phyloP scores from a whole-genome alignment of 2,329 filamentous ascomycete genomes.

The Pyrenophora graminea region DNA sequence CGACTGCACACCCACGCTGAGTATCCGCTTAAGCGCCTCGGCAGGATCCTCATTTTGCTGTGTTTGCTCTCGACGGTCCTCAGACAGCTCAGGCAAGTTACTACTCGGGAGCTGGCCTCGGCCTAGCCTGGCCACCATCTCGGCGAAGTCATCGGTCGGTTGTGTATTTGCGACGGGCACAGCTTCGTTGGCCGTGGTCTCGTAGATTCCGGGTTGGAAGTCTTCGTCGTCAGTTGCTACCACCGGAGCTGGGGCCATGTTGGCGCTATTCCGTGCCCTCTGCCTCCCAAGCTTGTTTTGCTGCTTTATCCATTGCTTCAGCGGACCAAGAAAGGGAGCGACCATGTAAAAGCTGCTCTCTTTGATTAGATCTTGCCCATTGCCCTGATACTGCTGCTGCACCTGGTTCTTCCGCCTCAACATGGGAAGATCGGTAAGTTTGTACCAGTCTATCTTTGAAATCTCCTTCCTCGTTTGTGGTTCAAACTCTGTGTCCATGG shows the following conservation, averaged over 20 bases:
- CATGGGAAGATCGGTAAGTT: conserved; percentile 82
- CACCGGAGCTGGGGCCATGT: conserved; percentile 22
- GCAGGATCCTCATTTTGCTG: conserved; percentile 50
- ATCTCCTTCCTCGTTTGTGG: conserved; percentile 95
- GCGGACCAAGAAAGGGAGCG: conserved; percentile 80
- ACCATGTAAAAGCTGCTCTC: conserved; percentile 98
- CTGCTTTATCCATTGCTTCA: conserved; percentile 89
- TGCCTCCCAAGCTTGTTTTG: conserved; percentile 74
- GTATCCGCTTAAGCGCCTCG: conserved; percentile 57
- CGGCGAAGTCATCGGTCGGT: conserved; percentile 32
- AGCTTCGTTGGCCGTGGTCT: conserved; percentile 33
- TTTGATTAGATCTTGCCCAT: conserved; percentile 61
- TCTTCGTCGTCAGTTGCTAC: conserved; percentile 41
- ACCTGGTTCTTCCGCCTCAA: conserved; percentile 69
- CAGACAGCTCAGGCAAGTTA: conserved; percentile 38
- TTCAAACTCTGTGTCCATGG: conserved; percentile 84
- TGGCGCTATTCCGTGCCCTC: conserved; percentile 39
- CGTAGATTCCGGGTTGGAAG: conserved; percentile 31
- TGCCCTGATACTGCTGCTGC: conserved; percentile 56
- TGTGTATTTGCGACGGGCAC: conserved; percentile 10
- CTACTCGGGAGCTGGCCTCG: conserved; percentile 34
- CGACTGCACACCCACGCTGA: conserved; percentile 50
- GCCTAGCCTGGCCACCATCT: conserved; percentile 39
- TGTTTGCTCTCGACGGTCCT: conserved; percentile 19
- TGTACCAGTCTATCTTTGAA: conserved; percentile 95